phyloP scores from a whole-genome alignment of 345 rosid genomes.

The Crucihimalaya himalaica region DNA sequence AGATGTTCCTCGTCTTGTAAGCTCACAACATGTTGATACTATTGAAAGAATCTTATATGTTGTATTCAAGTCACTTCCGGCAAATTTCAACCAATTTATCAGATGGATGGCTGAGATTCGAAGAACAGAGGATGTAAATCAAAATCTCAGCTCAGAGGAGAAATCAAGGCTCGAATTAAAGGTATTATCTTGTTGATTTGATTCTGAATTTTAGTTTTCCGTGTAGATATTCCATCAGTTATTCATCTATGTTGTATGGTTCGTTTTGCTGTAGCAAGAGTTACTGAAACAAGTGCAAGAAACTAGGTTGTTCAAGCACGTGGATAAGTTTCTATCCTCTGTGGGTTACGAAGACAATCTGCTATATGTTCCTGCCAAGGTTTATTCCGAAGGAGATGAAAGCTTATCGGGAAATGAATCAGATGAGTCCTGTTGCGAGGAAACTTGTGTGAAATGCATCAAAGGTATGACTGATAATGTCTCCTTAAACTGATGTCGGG shows the following conservation, averaged over 20 bases:
- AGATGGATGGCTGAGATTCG: constrained; percentile 87
- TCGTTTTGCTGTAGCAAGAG: constrained; percentile 43
- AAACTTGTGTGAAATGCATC: constrained; percentile 66
- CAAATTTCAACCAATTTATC: constrained; percentile 72
- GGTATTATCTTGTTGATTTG: constrained; percentile 40
- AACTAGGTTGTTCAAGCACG: constrained; percentile 48
- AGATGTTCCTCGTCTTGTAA: constrained; percentile 68
- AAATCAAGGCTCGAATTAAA: constrained; percentile 66
- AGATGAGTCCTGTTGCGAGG: constrained; percentile 52
- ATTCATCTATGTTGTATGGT: not conserved
- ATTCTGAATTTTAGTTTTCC: not conserved
- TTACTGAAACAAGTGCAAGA: constrained; percentile 51
- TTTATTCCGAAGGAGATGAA: constrained; percentile 65
- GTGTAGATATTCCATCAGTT: not conserved
- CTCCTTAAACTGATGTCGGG: not conserved
- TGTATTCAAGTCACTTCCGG: constrained; percentile 66
- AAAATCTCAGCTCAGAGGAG: constrained; percentile 69
- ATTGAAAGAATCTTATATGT: constrained; percentile 47
- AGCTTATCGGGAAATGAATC: constrained; percentile 51
- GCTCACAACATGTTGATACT: constrained; percentile 63
- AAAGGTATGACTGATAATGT: constrained; percentile 34
- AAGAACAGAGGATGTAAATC: constrained; percentile 61
- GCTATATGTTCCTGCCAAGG: constrained; percentile 51
- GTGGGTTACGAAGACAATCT: constrained; percentile 46
- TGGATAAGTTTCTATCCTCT: constrained; percentile 52